Evolutionary conservation across 768 basidiomycete genomes (phyloP), one percentile per base, ranked within the genome.

Genomic region (Crucibulum laeve): DNA sequence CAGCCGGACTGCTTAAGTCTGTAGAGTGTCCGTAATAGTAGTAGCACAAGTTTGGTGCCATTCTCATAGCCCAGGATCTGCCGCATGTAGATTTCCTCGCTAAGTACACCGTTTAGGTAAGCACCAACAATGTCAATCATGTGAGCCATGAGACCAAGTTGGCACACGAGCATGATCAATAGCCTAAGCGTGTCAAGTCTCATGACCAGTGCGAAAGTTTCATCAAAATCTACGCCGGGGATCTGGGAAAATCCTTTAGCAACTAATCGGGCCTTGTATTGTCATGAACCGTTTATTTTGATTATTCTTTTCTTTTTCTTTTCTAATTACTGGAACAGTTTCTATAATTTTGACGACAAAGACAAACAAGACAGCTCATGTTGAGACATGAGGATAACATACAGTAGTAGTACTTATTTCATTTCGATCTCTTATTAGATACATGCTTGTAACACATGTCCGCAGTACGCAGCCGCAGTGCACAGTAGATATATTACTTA

Each of bases 121-220:
- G 40, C 40, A 32, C 25, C 25, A 22, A 22, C 25, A 5, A 42
- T 26, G 19, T 42, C 40, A 32, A 24, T n/a, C 17, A 22, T 14
- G 13, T 33, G 40, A 5, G 25, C 25, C 17, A n/a, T 21, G 11
- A 24, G 15, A 7, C 25, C 40, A 17, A 8, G 10, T 14, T 7
- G 25, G 5, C 52, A 45, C 10, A 50, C 51, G 4, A 43, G 18
- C 6, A 58, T 49, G 0, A 62, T 50, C 6, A 66, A 46, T 7
- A 40, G 21, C 7, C 46, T 23, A 6, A 64, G 39, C 0, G 55
- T 55, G 4, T 60, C 55, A 10, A 61, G 53, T 38, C 28, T 7
- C 24, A 8, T 21, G 17, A 8, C 32, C 8, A 19, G 21, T 14
- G 36, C 28, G n/a, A 8, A 30, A 30, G 28, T 30, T 8, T 30